Evolutionary conservation across 2,329 filamentous ascomycete genomes (phyloP).

Genomic region (Dactylellina sp.): DNA sequence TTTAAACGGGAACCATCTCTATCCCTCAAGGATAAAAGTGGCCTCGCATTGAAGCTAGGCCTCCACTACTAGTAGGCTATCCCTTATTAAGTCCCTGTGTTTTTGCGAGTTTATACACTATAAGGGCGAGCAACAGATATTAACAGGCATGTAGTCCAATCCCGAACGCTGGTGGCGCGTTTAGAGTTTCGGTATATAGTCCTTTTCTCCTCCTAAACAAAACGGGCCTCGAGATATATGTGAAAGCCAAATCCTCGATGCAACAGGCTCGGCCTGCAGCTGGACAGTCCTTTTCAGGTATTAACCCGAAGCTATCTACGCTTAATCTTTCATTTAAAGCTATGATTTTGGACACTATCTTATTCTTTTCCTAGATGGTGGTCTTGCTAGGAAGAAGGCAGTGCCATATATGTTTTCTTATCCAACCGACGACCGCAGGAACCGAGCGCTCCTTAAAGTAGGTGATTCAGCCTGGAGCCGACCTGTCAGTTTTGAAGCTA

Average conservation of each 20-base stretch:
- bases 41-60: slow-evolving; percentile 80
- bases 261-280: slow-evolving; percentile 84
- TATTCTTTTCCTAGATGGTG: slow-evolving; percentile 30
- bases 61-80: slow-evolving; percentile 82
- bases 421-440: slow-evolving; percentile 86
- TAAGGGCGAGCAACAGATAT: background rate
- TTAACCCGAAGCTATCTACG: background rate
- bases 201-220: slow-evolving; percentile 96
- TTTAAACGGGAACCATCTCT: slow-evolving; percentile 85
- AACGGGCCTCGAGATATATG: slow-evolving; percentile 86
- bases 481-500: slow-evolving; percentile 96
- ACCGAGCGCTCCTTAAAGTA: slow-evolving; percentile 86
- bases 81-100: too few species aligned
- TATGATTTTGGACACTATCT: slow-evolving; percentile 4
- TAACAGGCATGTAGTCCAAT: slow-evolving; percentile 69
- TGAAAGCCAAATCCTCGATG: slow-evolving; percentile 89
- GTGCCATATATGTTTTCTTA: slow-evolving; percentile 97
- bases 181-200: slow-evolving; percentile 94
- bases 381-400: slow-evolving; percentile 71
- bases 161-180: slow-evolving; percentile 91
- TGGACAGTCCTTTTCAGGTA: slow-evolving; percentile 74
- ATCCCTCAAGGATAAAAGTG: slow-evolving; percentile 84
- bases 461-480: slow-evolving; percentile 96
- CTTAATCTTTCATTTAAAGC: background rate
- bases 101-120: too few species aligned